Conservation (phyloP, 176 grass and related monocot genomes). For the Triticum monococcum region DNA sequence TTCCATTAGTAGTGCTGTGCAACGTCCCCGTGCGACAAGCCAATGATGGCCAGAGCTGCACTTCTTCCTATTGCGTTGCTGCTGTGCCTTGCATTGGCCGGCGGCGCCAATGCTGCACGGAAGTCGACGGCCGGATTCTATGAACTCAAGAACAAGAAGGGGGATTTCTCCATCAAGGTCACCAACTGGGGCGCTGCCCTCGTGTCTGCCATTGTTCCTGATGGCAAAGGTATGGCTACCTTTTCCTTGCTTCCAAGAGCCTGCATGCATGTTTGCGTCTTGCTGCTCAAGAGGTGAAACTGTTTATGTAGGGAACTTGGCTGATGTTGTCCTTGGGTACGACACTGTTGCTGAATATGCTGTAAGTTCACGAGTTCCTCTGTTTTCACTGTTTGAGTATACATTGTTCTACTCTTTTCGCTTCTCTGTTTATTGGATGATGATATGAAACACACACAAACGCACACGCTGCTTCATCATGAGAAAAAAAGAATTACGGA, state of each 20-base stretch:
- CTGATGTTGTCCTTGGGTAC: constrained; percentile 74
- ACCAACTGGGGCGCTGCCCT: constrained; percentile 74
- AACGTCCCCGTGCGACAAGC: not conserved
- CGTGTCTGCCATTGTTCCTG: constrained; percentile 65
- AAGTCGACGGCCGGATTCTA: constrained; percentile 56
- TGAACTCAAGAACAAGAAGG: constrained; percentile 48
- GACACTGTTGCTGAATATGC: constrained; percentile 70
- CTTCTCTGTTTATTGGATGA: not conserved
- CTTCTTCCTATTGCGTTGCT: constrained; percentile 21
- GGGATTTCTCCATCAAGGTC: constrained; percentile 81
- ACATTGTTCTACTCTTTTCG: not conserved
- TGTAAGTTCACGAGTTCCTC: constrained; percentile 45
- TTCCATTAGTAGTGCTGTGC: not conserved
- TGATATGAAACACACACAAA: not conserved
- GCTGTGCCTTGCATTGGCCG: constrained; percentile 38
- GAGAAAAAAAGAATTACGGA: not conserved
- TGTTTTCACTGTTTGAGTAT: not conserved
- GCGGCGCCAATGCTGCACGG: constrained; percentile 19
- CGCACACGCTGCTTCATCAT: not conserved
- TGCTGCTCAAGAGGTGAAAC: not conserved
- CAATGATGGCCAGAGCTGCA: constrained; percentile 44
- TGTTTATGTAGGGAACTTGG: constrained; percentile 60
- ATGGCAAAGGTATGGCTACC: constrained; percentile 48
- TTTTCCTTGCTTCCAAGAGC: not conserved
- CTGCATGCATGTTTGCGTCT: not conserved